Base-by-base conservation (phyloP, 2,329 filamentous ascomycete genomes). In the Arthrobotrys sphaeroides region DNA sequence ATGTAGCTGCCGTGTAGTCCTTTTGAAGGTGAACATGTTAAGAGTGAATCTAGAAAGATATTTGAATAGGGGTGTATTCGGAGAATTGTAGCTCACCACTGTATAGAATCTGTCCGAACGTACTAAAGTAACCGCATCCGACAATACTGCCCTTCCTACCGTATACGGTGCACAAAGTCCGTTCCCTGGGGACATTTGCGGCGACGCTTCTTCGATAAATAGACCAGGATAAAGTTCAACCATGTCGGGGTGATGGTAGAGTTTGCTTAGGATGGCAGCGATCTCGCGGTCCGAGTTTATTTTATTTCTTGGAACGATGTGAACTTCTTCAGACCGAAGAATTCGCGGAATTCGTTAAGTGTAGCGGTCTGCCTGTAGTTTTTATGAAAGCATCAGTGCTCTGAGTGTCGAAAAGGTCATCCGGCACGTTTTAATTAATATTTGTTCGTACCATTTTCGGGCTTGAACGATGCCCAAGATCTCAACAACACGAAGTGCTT, bases 391-490 rank as follows among this genome's bases (percentile, higher is more conserved):
- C n/a, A 1, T 43, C 9, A 43, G 40, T 43, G 1, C 40, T 22
- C 2, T 7, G 2, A 1, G 22, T 22, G 40, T 22, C 40, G 20
- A 20, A 5, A 12, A 43, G n/a, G 5, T 43, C 5, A 22, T n/a
- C n/a, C n/a, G 16, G 3, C 18, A 5, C 10, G 3, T 22, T 20
- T 43, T 22, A 16, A 20, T 43, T 18, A 43, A 43, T n/a, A n/a
- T n/a, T n/a, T n/a, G n/a, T n/a, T n/a, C 10, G 16, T 43, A 43
- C 88, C 88, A 90, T 38, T 86, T 85, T 24, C 88, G 86, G 4
- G 85, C 87, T 77, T 90, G 88, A 12, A 85, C 83, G 57, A 90
- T 90, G 5, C 88, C 88, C 1, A 89, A 84, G 1, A 89, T 83
- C 80, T 90, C 89, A 10, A 90, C 84, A 0, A 84, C 83, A 78